A percentile compares a stretch with the other conserved stretches of the same genome.
These are phyloP conservation scores for Nakazawaea ishiwadae DNA, from an alignment of 805 yeast genomes.

Conservation along the genomic window DNA sequence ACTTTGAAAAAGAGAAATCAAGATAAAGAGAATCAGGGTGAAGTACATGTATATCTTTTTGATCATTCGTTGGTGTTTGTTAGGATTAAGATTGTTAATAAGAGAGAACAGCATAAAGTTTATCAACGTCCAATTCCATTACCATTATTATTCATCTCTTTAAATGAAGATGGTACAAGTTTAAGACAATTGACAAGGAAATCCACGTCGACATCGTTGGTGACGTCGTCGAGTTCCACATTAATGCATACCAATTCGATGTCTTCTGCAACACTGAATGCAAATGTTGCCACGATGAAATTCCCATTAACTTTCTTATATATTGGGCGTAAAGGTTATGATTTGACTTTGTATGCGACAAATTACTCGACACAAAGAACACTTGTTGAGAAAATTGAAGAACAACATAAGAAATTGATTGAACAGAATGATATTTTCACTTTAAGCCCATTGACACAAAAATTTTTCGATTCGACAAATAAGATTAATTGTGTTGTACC, in stretches of 20 bases:
- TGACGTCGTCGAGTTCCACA: constrained; percentile 27
- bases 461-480: constrained; percentile 68
- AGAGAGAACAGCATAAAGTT: constrained; percentile 87
- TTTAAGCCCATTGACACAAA: constrained; percentile 65
- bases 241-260: constrained; percentile 21
- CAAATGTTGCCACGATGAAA: constrained; percentile 25
- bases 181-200: constrained; percentile 38
- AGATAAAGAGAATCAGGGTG: constrained; percentile 69
- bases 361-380: constrained; percentile 66
- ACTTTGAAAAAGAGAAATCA: constrained; percentile 70
- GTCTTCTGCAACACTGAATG: constrained; percentile 13
- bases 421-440: constrained; percentile 77
- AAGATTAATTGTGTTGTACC: constrained; percentile 90
- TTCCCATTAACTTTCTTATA: constrained; percentile 49
- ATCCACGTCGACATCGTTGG: constrained; percentile 29
- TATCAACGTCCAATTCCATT: constrained; percentile 85
- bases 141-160: constrained; percentile 67
- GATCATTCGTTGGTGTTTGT: constrained; percentile 87
- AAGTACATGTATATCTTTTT: constrained; percentile 78
- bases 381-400: constrained; percentile 70
- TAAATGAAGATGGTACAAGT: constrained; percentile 75
- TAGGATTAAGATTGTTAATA: constrained; percentile 79
- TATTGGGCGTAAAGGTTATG: constrained; percentile 51
- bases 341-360: constrained; percentile 47
- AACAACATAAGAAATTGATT: constrained; percentile 72